Conservation (phyloP, 352 stramenopile genomes). For the Phytopythium helicoides region DNA sequence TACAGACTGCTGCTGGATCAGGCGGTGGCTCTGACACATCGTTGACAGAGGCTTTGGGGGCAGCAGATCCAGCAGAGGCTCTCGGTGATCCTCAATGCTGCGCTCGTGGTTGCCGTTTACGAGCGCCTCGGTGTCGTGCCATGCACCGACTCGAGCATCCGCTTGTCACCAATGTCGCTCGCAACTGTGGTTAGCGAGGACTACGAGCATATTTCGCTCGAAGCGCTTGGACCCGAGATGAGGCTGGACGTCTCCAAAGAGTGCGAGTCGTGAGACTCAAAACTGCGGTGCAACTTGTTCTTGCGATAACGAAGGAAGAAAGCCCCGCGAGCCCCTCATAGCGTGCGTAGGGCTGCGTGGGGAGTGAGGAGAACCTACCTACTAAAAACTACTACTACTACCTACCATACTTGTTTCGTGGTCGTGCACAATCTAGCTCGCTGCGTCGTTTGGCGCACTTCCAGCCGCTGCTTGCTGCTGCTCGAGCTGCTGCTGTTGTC, state of each 20-base stretch:
- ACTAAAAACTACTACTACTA: slow-evolving; percentile 4
- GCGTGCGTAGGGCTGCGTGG: background rate
- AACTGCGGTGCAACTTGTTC: slow-evolving; percentile 1
- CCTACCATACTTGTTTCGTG: background rate
- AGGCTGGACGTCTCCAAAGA: slow-evolving; percentile 1
- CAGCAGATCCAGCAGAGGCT: slow-evolving; percentile 5
- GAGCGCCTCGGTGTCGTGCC: slow-evolving; percentile 29
- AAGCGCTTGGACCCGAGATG: slow-evolving; percentile 18
- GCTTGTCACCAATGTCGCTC: slow-evolving; percentile 2
- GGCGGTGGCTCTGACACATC: background rate
- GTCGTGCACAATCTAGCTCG: slow-evolving; percentile 5
- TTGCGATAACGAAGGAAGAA: slow-evolving; percentile 1
- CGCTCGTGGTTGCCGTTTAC: slow-evolving; percentile 41
- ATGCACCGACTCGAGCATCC: background rate
- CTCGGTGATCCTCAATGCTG: slow-evolving; percentile 24
- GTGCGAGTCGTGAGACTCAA: background rate
- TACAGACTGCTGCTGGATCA: too few relatives aligned
- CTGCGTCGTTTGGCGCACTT: slow-evolving; percentile 21
- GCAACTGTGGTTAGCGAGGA: slow-evolving; percentile 12
- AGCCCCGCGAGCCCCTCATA: slow-evolving; percentile 5
- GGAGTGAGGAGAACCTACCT: background rate
- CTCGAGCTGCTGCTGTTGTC: slow-evolving; percentile 32
- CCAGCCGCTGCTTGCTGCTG: slow-evolving; percentile 18
- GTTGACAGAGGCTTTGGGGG: background rate
- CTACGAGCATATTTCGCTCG: background rate